Percentiles rank a stretch among this genome's conserved stretches.
Evolutionary conservation across 805 yeast species (phyloP).

Genomic region (Saccharomyces cerevisiae): DNA sequence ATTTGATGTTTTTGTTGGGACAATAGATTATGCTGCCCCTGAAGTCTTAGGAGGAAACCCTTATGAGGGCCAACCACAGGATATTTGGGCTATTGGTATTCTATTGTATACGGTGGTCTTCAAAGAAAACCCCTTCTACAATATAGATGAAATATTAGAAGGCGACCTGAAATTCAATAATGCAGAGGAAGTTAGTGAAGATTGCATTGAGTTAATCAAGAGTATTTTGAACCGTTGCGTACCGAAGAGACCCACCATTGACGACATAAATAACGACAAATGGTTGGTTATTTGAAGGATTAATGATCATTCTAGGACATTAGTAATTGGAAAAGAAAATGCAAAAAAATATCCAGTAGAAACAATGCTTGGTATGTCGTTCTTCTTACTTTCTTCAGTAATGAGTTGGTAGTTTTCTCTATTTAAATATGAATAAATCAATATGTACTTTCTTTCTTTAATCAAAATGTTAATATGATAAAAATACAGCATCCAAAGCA

Average conservation of each 20-base stretch:
- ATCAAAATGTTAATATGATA: not conserved
- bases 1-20: slow-evolving; percentile 94
- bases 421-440: not conserved
- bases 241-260: slow-evolving; percentile 61
- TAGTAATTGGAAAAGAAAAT: not conserved
- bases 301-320: not conserved
- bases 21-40: slow-evolving; percentile 96
- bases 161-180: slow-evolving; percentile 59
- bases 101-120: slow-evolving; percentile 80
- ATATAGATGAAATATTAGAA: slow-evolving; percentile 91
- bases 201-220: slow-evolving; percentile 52
- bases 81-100: slow-evolving; percentile 94
- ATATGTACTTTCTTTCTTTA: not conserved
- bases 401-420: not conserved
- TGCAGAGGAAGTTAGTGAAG: slow-evolving; percentile 40
- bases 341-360: no score
- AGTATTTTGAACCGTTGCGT: slow-evolving; percentile 63
- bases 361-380: no score
- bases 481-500: not conserved
- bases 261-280: slow-evolving; percentile 56
- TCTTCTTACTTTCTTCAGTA: not conserved
- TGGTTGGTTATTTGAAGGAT: slow-evolving; percentile 43
- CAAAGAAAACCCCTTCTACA: slow-evolving; percentile 92
- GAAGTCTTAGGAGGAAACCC: slow-evolving; percentile 85
- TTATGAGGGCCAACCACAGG: slow-evolving; percentile 90